These are phyloP conservation scores for Punctularia strigosozonata DNA, from an alignment of 768 basidiomycete genomes.

Conservation along the genomic window DNA sequence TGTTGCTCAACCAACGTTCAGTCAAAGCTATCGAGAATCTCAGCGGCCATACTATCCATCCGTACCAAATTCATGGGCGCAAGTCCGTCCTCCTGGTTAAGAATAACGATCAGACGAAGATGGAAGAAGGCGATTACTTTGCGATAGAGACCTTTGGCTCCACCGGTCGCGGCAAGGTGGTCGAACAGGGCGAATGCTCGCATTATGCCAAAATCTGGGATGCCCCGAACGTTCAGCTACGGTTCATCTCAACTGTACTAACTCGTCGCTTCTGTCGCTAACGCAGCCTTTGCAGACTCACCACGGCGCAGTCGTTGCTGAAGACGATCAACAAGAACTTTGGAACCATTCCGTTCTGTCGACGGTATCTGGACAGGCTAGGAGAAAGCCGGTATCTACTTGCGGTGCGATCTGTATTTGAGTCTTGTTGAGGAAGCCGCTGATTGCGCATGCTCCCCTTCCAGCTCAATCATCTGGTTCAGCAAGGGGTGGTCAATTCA, in stretches of 20 bases:
- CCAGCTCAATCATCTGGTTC: conserved; percentile 83
- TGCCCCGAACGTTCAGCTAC: conserved; percentile 60
- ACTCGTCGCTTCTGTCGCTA: not conserved
- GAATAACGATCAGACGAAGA: conserved; percentile 84
- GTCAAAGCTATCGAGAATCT: conserved; percentile 93
- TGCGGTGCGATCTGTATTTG: conserved; percentile 40
- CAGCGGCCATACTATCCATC: conserved; percentile 87
- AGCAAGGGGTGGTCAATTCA: conserved; percentile 78
- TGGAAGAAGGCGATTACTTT: conserved; percentile 99
- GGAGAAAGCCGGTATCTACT: conserved; percentile 92
- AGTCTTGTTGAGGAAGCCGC: not conserved
- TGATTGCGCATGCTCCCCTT: conserved; percentile 2
- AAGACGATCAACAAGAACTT: conserved; percentile 87
- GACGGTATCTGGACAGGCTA: conserved; percentile 84
- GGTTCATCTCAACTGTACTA: conserved; percentile 33
- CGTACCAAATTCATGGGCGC: conserved; percentile 87
- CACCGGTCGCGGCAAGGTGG: conserved; percentile 83
- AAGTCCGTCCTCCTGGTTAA: conserved; percentile 88
- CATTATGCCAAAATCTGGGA: conserved; percentile 77
- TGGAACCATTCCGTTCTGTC: conserved; percentile 90
- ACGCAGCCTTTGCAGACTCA: conserved; percentile 36
- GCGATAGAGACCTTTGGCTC: conserved; percentile 98
- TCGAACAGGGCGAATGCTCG: conserved; percentile 89
- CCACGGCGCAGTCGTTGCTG: conserved; percentile 75
- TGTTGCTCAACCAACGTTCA: conserved; percentile 15